Evolutionary conservation across 2,329 filamentous ascomycete genomes (phyloP), one percentile per base, ranked within the genome.

Genomic region (Microcera coccophila): DNA sequence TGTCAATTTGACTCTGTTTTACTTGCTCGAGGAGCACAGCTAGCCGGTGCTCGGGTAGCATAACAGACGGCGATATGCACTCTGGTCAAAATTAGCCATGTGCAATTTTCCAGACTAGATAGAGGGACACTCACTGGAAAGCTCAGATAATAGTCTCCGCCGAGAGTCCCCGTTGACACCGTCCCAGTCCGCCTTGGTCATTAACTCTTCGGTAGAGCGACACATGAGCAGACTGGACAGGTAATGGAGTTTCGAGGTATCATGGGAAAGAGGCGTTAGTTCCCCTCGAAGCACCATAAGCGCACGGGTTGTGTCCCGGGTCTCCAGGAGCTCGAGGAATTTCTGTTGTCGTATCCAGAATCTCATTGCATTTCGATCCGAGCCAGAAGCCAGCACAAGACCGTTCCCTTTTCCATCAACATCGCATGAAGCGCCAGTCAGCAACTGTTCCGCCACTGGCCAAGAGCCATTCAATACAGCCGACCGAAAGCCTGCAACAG

Each of bases 141-240:
- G 70, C 46, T 93, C 81, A 1, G 87, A 88, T 16, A 97, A 76
- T 4, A 97, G 69, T 14, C 75, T 70, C 50, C 81, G 81, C 49
- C 91, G 81, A 32, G 90, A 95, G 43, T 80, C 69, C 32, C 86
- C 88, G 33, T 77, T 68, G 2, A 89, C 84, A 12, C 89, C 90
- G 62, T 95, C 88, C 90, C 91, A 97, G 9, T 80, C 76, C 1
- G 90, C 87, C 64, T 87, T 87, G 4, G 67, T 62, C 63, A 82
- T 86, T 29, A 97, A 70, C 54, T 95, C 85, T 29, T 90, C 84
- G 0, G 81, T 75, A 24, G 87, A 81, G 42, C 79, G 78, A 57
- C 89, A 95, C 90, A 97, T 96, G 42, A 98, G 80, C 22, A 96
- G 73, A 60, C 88, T 90, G 41, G 91, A 94, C 20, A 98, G 74